Conservation (phyloP, 169 alveolate species). For the Eimeria tenella region DNA sequence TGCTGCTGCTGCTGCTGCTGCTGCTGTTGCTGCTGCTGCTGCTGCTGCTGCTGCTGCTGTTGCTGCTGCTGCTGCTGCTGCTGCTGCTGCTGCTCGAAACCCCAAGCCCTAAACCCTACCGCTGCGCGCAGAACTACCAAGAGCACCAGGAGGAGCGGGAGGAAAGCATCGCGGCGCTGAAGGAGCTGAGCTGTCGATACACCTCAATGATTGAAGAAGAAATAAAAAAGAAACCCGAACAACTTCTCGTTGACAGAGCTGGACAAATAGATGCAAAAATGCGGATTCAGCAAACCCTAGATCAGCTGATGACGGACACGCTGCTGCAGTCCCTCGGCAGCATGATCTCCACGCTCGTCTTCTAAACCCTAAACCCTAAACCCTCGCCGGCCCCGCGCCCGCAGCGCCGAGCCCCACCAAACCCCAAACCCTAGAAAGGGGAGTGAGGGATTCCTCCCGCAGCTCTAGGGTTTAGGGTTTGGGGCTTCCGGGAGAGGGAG, state of each 20-base stretch:
- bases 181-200: slow-evolving; percentile 92
- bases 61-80: not conserved
- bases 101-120: not conserved
- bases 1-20: not conserved
- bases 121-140: not conserved
- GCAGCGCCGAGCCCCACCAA: too few species aligned
- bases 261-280: slow-evolving; percentile 96
- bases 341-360: slow-evolving; percentile 82
- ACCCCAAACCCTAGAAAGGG: too few species aligned
- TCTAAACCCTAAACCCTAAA: slow-evolving; percentile 1
- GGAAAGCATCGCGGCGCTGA: slow-evolving; percentile 88
- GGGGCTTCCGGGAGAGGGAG: too few species aligned
- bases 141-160: slow-evolving; percentile 84
- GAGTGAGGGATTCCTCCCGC: too few species aligned
- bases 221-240: slow-evolving; percentile 95
- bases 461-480: too few species aligned
- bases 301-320: slow-evolving; percentile 83
- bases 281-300: slow-evolving; percentile 87
- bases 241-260: slow-evolving; percentile 93
- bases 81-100: slow-evolving; percentile 3
- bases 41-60: slow-evolving; percentile 32
- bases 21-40: slow-evolving; percentile 20
- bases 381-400: too few species aligned
- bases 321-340: slow-evolving; percentile 85
- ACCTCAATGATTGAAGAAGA: slow-evolving; percentile 97